Percentiles rank a stretch among this genome's conserved stretches.
Evolutionary conservation across 768 basidiomycete species (phyloP).

Genomic region (Pholiota conissans): DNA sequence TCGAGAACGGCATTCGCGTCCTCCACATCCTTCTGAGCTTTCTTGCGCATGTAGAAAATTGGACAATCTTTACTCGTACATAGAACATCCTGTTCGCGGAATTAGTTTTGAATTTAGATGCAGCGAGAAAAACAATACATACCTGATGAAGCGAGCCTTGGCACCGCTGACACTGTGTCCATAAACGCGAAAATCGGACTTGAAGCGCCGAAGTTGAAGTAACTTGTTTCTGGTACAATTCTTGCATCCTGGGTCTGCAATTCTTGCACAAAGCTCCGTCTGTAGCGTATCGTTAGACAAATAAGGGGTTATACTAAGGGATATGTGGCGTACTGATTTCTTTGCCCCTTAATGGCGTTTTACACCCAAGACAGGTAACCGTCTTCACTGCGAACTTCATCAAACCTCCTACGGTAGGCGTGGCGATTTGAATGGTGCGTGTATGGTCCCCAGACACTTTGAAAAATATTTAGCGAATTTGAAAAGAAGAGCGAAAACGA

Average conservation of each 20-base stretch:
- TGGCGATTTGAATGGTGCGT: conserved; percentile 92
- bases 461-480: conserved; percentile 5
- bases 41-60: conserved; percentile 98
- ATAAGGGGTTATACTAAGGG: neutral
- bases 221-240: conserved; percentile 92
- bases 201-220: conserved; percentile 73
- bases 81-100: conserved; percentile 74
- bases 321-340: conserved; percentile 50
- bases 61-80: conserved; percentile 98
- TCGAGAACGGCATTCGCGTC: conserved; percentile 78
- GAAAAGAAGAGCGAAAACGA: neutral
- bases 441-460: conserved; percentile 96
- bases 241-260: conserved; percentile 81
- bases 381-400: conserved; percentile 99
- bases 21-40: conserved; percentile 96
- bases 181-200: conserved; percentile 89
- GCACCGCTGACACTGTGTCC: conserved; percentile 99
- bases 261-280: conserved; percentile 95
- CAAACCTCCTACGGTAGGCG: conserved; percentile 92
- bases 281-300: conserved; percentile 27
- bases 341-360: conserved; percentile 83
- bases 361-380: conserved; percentile 93
- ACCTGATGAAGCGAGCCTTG: conserved; percentile 98
- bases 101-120: neutral
- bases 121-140: conserved; percentile 4